Evolutionary conservation across 2,329 filamentous ascomycete species (phyloP).

Genomic region (Pseudogymnoascus sp.): DNA sequence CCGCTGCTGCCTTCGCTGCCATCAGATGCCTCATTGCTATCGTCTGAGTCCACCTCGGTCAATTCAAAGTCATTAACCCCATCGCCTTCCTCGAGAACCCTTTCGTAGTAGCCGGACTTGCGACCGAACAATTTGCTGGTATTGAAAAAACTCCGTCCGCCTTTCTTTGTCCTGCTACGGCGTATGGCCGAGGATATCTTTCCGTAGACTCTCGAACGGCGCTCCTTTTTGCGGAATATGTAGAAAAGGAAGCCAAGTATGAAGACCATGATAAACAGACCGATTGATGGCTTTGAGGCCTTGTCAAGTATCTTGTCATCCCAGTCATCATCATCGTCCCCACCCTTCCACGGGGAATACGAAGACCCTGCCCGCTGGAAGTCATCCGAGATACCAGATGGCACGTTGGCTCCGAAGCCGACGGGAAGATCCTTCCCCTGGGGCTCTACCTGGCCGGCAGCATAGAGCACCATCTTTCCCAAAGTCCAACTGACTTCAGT

Average conservation of each 20-base stretch:
- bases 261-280: constrained; percentile 69
- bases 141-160: constrained; percentile 39
- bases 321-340: constrained; percentile 51
- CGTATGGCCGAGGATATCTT: constrained; percentile 40
- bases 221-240: constrained; percentile 71
- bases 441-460: constrained; percentile 76
- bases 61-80: constrained; percentile 67
- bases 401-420: constrained; percentile 84
- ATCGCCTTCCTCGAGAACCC: constrained; percentile 77
- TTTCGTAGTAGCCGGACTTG: constrained; percentile 61
- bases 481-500: constrained; percentile 96
- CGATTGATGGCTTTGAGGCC: constrained; percentile 60
- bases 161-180: constrained; percentile 38
- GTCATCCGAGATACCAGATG: constrained; percentile 53
- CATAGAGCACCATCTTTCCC: constrained; percentile 93
- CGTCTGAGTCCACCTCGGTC: constrained; percentile 55
- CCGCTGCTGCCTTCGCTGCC: constrained; percentile 48
- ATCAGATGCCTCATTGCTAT: constrained; percentile 54
- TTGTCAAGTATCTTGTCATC: constrained; percentile 55
- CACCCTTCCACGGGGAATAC: constrained; percentile 21
- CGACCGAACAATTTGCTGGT: constrained; percentile 59
- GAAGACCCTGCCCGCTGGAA: constrained; percentile 74
- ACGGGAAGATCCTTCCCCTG: constrained; percentile 61
- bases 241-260: constrained; percentile 63
- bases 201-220: constrained; percentile 54